phyloP scores from a whole-genome alignment of 2,329 filamentous ascomycete species.

The Podosphaera fusca region DNA sequence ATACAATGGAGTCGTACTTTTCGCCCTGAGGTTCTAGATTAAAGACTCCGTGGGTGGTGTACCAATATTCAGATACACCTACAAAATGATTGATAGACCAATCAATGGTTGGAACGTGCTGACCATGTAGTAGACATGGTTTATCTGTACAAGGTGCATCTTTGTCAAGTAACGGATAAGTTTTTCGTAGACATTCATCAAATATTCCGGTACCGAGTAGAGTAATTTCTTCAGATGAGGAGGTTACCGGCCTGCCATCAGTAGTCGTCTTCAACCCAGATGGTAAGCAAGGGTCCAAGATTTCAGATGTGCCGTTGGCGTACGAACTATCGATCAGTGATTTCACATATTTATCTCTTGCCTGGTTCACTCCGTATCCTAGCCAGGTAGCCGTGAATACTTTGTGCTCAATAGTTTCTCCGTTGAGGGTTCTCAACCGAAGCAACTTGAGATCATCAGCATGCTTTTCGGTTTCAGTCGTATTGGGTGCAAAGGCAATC shows the following conservation, averaged over 20 bases:
- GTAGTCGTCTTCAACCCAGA: constrained; percentile 48
- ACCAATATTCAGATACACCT: constrained; percentile 96
- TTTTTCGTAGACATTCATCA: constrained; percentile 58
- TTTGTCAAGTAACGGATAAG: constrained; percentile 73
- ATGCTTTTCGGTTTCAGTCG: constrained; percentile 74
- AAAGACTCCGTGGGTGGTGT: constrained; percentile 90
- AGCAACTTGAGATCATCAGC: constrained; percentile 72
- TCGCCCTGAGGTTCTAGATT: constrained; percentile 50
- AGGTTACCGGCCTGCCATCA: constrained; percentile 35
- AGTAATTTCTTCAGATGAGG: constrained; percentile 22
- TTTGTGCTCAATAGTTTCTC: constrained; percentile 53
- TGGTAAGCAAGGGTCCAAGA: constrained; percentile 82
- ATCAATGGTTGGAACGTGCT: constrained; percentile 85
- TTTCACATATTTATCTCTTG: constrained; percentile 64
- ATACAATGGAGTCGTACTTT: constrained; percentile 73
- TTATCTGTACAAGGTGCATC: constrained; percentile 61
- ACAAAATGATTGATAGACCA: constrained; percentile 96
- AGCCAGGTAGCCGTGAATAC: constrained; percentile 96
- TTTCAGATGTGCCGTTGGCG: constrained; percentile 34
- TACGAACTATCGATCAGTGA: constrained; percentile 43
- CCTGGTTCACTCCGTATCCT: constrained; percentile 90
- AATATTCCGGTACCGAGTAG: constrained; percentile 74
- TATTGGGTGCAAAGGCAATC: constrained; percentile 90
- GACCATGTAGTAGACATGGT: constrained; percentile 74
- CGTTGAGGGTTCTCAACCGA: constrained; percentile 64